A percentile compares a stretch with the other conserved stretches of the same genome.
Evolutionary conservation across 257 asterid genomes (phyloP).

Genomic region (Lycium ferocissimum): DNA sequence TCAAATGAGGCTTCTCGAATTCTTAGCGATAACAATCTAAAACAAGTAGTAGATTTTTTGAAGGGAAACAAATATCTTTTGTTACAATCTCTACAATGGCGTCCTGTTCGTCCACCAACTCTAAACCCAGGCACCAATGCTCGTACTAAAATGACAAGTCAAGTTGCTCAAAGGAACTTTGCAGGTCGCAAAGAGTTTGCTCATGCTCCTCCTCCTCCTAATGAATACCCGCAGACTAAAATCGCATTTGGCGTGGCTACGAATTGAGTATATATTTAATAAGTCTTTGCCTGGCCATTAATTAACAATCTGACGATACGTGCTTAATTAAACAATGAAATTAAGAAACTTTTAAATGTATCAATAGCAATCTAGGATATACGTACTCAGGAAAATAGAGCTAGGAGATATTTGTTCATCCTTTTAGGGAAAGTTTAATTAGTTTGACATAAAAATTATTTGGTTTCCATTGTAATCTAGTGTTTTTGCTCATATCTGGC

Average conservation of each 20-base stretch:
- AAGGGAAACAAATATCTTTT: background rate
- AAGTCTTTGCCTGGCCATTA: no score
- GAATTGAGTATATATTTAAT: background rate
- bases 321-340: background rate
- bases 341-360: background rate
- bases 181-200: background rate
- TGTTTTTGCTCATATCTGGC: conserved; percentile 8
- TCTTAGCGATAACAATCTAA: background rate
- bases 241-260: conserved; percentile 25
- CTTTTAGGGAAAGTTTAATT: background rate
- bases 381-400: background rate
- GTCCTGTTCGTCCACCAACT: background rate
- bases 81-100: background rate
- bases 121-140: background rate
- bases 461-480: background rate
- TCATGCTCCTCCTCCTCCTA: background rate
- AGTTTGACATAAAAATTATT: background rate
- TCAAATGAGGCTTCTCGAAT: background rate
- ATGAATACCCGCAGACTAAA: background rate
- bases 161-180: background rate
- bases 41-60: background rate
- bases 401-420: background rate
- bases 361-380: background rate
- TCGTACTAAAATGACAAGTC: background rate
- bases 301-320: background rate